Evolutionary conservation across 2,329 filamentous ascomycete species (phyloP), one percentile per base, ranked within the genome.

Genomic region (Alternaria alternata): DNA sequence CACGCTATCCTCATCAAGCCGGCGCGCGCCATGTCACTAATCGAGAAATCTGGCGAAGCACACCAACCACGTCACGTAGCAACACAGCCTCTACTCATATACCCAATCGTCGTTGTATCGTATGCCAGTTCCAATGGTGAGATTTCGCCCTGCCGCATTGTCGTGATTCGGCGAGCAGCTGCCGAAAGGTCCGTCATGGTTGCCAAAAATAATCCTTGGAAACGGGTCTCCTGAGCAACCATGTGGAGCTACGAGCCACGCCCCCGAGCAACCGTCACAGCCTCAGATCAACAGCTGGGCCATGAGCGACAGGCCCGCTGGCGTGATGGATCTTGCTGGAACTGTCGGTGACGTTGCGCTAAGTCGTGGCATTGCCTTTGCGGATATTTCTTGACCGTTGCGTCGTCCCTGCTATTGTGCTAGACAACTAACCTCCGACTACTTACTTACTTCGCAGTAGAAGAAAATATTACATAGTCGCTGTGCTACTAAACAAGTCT

Each of bases 151-250:
- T 42, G 32, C 24, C 9, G 30, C 11, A 12, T n/a, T 16, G 8
- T 46, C 43, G 20, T 8, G 20, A 9, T 42, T 34, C 49, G 48
- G 48, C 7, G 24, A 14, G 24, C 28, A 39, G 49, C 46, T 54
- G 49, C 51, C 51, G 9, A 54, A 46, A n/a, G 26, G 24, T 7
- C 52, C 56, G 64, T 63, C 62, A 60, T 63, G 18, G 16, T 6
- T 51, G 18, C 59, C 58, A 68, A 65, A 67, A 68, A 67, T 67
- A 68, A 62, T 28, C 6, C 24, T 26, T 38, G 46, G 46, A 48
- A 44, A 20, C 51, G 49, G 51, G 53, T 65, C 61, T 48, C 67
- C 65, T 48, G 55, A 61, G 59, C 63, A 67, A 68, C 67, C 52
- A 48, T 44, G 62, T 65, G 64, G 67, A 59, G 64, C 64, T 51